Evolutionary conservation across 139 green algal species (phyloP).

Genomic region (Deuterostichococcus epilithicus): DNA sequence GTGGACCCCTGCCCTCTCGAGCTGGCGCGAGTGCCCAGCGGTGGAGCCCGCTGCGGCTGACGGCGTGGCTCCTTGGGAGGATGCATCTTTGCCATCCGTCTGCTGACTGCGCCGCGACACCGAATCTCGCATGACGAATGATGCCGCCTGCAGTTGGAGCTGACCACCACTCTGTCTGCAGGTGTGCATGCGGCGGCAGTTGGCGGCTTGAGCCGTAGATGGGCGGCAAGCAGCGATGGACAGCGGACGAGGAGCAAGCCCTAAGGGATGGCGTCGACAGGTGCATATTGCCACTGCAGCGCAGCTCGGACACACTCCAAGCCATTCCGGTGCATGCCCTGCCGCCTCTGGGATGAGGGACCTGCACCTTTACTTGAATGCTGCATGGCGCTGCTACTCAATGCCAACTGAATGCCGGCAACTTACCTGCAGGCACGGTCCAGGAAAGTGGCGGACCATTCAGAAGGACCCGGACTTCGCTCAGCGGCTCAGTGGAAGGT

Average conservation of each 20-base stretch:
- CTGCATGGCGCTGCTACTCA: neutral
- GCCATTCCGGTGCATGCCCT: neutral
- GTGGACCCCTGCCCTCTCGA: no score
- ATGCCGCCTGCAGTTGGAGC: no score
- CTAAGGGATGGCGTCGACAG: conserved; percentile 40
- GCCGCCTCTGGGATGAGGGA: neutral
- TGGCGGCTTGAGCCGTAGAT: neutral
- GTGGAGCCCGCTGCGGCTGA: no score
- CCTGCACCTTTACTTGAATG: neutral
- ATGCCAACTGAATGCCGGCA: neutral
- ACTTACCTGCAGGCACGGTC: conserved; percentile 32
- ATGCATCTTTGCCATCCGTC: no score
- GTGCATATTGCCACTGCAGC: neutral
- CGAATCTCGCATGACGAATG: no score
- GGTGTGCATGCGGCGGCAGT: conserved; percentile 1
- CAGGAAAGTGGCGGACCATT: conserved; percentile 55
- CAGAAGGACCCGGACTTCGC: conserved; percentile 50
- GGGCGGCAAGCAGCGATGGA: conserved; percentile 54
- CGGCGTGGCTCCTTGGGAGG: no score
- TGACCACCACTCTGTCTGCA: no score
- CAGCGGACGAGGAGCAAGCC: conserved; percentile 50
- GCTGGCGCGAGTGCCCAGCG: no score
- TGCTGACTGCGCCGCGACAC: no score
- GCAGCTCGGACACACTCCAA: neutral
- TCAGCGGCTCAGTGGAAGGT: conserved; percentile 30